Evolutionary conservation across 352 stramenopile genomes (phyloP).

Genomic region (Globisporangium orthogonon): DNA sequence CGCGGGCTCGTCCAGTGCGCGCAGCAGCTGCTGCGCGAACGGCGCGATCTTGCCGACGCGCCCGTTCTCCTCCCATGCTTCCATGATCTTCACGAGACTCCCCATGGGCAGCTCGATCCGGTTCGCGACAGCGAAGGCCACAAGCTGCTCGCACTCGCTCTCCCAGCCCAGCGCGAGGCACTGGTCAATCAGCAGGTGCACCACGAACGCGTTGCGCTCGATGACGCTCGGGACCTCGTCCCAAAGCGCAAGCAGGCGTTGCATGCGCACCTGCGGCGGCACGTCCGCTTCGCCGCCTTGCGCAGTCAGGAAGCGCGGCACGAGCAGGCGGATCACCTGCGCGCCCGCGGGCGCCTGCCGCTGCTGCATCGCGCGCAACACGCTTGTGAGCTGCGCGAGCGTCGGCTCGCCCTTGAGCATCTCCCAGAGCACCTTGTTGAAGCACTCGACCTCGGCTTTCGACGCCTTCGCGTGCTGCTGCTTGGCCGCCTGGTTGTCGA

Average conservation of each 20-base stretch:
- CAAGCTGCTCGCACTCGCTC: conserved; percentile 15
- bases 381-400: conserved; percentile 14
- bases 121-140: conserved; percentile 13
- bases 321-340: conserved; percentile 17
- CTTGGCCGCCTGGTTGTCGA: conserved; percentile 1
- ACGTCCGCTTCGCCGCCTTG: no score
- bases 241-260: conserved; percentile 33
- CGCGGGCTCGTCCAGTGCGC: background rate
- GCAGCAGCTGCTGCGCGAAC: conserved; percentile 12
- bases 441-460: conserved; percentile 11
- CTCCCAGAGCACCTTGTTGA: conserved; percentile 30
- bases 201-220: conserved; percentile 31
- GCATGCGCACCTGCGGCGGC: conserved; percentile 16
- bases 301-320: conserved; percentile 7
- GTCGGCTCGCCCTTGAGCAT: conserved; percentile 22
- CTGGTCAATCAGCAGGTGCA: conserved; percentile 35
- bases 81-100: conserved; percentile 17
- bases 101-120: conserved; percentile 16
- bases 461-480: background rate
- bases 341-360: conserved; percentile 8
- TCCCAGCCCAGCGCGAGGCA: conserved; percentile 20
- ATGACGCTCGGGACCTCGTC: conserved; percentile 24
- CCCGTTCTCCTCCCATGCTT: conserved; percentile 7
- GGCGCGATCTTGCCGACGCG: conserved; percentile 7
- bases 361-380: conserved; percentile 20